Evolutionary conservation across 331 rosid genomes (phyloP), one percentile per base, ranked within the genome.

Genomic region (Rosa hybrid): DNA sequence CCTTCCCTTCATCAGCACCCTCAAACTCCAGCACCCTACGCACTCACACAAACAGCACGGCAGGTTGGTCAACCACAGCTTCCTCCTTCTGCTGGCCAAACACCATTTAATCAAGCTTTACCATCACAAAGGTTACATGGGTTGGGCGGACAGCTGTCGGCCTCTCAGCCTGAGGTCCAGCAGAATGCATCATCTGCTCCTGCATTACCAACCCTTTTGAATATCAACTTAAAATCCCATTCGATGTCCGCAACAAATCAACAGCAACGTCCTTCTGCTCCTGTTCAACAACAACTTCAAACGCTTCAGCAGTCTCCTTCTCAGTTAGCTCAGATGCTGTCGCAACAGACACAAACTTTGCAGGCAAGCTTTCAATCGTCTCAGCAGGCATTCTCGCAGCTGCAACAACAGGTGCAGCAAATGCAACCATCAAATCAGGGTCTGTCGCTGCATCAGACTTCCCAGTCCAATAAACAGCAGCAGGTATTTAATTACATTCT

Each of bases 311-410:
- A 90, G 74, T 86, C 97, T n/a, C 93, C 98, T 72, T 93, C 98
- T 78, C 97, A 88, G 69, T 84, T 93, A 83, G 99, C 97, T 64
- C 99, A 93, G 87, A 89, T 93, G 97, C 62, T 93, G 81, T 91
- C 98, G 5, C 99, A 96, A 75, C 99, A 93, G 80, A 96, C 91
- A 63, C 98, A 96, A 83, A 86, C 84, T 80, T 91, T 93, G 83
- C 96, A 96, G 84, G 99, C 99, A 50, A 96, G 96, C 88, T 93
- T 91, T 84, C 92, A 95, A 88, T 91, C 99, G 17, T 95, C 99
- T 75, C 98, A 87, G 89, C 97, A 95, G 84, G 98, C 97, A 38
- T 93, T 95, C 84, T 91, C 98, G 64, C 97, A 91, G 92, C 88
- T 96, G 82, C 99, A 96, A 74, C 98, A 93, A 82, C 97, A 95